These are phyloP conservation scores for Verticillium zaregamsianum DNA, from an alignment of 2,329 filamentous ascomycete genomes.

Conservation along the genomic window DNA sequence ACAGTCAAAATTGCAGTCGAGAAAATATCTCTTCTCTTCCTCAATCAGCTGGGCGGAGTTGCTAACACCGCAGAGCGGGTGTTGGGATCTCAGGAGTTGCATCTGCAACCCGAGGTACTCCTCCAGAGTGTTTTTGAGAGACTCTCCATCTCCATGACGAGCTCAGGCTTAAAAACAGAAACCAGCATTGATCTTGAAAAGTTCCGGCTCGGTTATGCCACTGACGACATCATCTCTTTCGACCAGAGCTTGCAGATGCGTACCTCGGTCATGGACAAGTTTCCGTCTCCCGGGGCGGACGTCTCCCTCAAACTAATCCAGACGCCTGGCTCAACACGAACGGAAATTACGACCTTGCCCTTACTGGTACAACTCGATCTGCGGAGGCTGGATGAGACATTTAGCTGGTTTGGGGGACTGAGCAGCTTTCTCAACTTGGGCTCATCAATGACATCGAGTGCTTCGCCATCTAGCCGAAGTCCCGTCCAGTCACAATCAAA, in stretches of 20 bases:
- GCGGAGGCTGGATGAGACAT: slow-evolving; percentile 76
- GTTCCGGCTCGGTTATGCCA: slow-evolving; percentile 58
- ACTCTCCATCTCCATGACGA: slow-evolving; percentile 28
- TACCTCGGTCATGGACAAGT: slow-evolving; percentile 55
- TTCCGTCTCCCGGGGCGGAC: slow-evolving; percentile 54
- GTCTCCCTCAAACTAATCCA: slow-evolving; percentile 50
- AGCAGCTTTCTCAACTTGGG: slow-evolving; percentile 89
- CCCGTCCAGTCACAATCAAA: slow-evolving; percentile 32
- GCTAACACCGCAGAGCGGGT: slow-evolving; percentile 45
- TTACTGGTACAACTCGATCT: slow-evolving; percentile 74
- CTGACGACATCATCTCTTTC: slow-evolving; percentile 61
- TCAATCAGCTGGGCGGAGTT: slow-evolving; percentile 50
- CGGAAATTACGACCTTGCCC: slow-evolving; percentile 72
- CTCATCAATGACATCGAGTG: slow-evolving; percentile 73
- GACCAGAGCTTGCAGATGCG: slow-evolving; percentile 53
- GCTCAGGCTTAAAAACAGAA: slow-evolving; percentile 21
- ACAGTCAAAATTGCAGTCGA: slow-evolving; percentile 42
- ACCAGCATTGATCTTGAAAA: slow-evolving; percentile 47
- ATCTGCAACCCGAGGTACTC: slow-evolving; percentile 45
- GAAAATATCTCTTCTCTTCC: slow-evolving; percentile 49
- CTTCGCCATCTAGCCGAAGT: slow-evolving; percentile 40
- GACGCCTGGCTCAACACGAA: slow-evolving; percentile 37
- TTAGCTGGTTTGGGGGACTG: slow-evolving; percentile 85
- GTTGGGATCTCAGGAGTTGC: slow-evolving; percentile 33
- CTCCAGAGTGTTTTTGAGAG: slow-evolving; percentile 46